Evolutionary conservation across 2,329 filamentous ascomycete genomes (phyloP), one percentile per base, ranked within the genome.

Genomic region (Ustulina deusta): DNA sequence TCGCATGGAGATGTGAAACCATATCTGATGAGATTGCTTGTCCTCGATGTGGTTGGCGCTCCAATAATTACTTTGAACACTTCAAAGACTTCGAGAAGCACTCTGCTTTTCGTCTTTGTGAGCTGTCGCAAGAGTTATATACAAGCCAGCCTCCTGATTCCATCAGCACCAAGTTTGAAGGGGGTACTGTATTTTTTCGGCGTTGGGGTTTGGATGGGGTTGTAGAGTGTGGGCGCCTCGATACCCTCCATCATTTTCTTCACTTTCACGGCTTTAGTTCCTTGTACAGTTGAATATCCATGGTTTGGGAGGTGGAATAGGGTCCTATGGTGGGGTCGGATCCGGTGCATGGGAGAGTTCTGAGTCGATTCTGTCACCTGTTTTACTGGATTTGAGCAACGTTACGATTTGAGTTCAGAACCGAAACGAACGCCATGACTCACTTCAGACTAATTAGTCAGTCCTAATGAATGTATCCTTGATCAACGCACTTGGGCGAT

Each of bases 1-100:
- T 3, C 82, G 83, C 22, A 90, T 91, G 87, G 89, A 90, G 74
- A 85, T 90, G 72, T 88, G 84, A 78, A 46, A 6, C 10, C 13
- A 20, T 20, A 9, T 55, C 36, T 44, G 57, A 65, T 25, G 11
- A 3, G 29, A 34, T 29, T 29, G 32, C 15, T n/a, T 20, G 20
- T 42, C 6, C 36, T 9, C 44, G 29, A 20, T 34, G 42, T 25
- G 38, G 22, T 36, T 6, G 27, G 15, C 29, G 32, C 29, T 20
- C 46, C 25, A 5, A 29, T n/a, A 38, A 56, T 42, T 34, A 4
- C 44, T 49, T 56, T 11, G 17, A 55, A 42, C n/a, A 9, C 20
- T 49, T 56, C n/a, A 29, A 48, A 29, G 9, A 15, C 20, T 38
- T 25, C 9, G 17, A 20, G 22, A 3, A 56, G 42, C 7, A 34